Base-by-base conservation (phyloP, 257 asterid species). In the Fraxinus excelsior region DNA sequence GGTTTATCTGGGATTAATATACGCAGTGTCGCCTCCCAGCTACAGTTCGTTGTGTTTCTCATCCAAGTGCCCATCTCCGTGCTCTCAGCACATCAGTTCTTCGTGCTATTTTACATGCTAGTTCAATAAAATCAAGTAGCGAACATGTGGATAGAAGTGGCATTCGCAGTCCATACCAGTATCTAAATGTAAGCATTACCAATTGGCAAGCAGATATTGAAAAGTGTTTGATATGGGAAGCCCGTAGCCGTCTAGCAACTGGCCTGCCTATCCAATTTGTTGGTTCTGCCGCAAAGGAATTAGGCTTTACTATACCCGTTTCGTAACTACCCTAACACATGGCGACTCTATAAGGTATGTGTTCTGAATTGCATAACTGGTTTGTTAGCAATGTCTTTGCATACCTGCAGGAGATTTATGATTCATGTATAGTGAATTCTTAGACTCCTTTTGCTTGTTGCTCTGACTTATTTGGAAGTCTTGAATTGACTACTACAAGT, bases 11-110 rank as follows among this genome's bases (percentile, higher is more conserved):
- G 64, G 42, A 51, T 74, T 73, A n/a, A 40, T 60, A 40, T 67
- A 8, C 86, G 82, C 92, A 95, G 97, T 95, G 99, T 80, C 99
- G 99, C 58, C 85, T 95, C 83, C 86, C 98, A 13, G 99, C 99
- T 25, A 93, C 98, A 4, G 96, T 91, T 72, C 94, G 96, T 11
- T 95, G 97, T 72, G 88, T 91, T 67, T 95, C 98, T 72, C 99
- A 95, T 80, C 93, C 93, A 4, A 95, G 99, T 49, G 99, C 99
- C 79, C 98, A 91, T 67, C 96, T 95, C 25, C 99, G 99, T 26
- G 92, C 98, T 14, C 97, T 95, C 18, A 95, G 99, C 88, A 93
- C 82, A 34, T 95, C 99, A 25, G 96, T 95, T 67, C 99, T 95
- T 70, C 97, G 91, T 16, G 97, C 97, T 49, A 93, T 95, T 72